Evolutionary conservation across 441 rosid species (phyloP).

Genomic region (Arabidopsis lyrata): DNA sequence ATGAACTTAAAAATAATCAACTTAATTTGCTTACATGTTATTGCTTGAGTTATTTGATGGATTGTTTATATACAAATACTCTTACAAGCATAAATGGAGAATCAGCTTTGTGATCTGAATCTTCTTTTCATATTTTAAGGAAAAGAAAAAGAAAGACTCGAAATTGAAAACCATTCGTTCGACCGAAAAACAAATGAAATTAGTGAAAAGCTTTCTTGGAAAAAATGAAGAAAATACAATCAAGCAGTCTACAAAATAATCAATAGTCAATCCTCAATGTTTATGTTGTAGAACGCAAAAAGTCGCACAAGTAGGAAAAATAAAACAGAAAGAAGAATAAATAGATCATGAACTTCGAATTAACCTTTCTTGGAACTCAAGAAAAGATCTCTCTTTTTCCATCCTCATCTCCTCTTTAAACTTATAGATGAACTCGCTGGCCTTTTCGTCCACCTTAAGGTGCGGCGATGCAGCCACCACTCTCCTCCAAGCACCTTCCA

Average conservation of each 20-base stretch:
- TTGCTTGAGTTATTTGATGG: not conserved
- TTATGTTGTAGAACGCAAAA: not conserved
- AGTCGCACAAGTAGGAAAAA: not conserved
- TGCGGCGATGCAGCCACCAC: constrained; percentile 66
- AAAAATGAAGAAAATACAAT: constrained; percentile 2
- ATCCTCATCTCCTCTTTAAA: constrained; percentile 60
- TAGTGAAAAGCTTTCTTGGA: no score
- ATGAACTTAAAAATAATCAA: no score
- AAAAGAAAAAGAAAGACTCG: no score
- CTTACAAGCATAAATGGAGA: no score
- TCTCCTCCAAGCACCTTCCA: constrained; percentile 78
- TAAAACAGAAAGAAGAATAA: not conserved
- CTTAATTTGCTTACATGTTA: not conserved
- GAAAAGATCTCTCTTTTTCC: constrained; percentile 62
- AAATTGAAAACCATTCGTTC: no score
- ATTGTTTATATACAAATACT: no score
- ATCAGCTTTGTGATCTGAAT: not conserved
- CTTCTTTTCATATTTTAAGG: no score
- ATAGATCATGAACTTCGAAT: constrained; percentile 55
- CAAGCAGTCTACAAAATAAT: constrained; percentile 6
- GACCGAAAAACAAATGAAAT: no score
- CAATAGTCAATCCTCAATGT: not conserved
- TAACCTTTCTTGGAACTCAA: constrained; percentile 73
- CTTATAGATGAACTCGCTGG: constrained; percentile 67
- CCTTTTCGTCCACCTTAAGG: constrained; percentile 74